Evolutionary conservation across 164 flowering plant species (phyloP).

Genomic region (Kalanchoe fedtschenkoi): DNA sequence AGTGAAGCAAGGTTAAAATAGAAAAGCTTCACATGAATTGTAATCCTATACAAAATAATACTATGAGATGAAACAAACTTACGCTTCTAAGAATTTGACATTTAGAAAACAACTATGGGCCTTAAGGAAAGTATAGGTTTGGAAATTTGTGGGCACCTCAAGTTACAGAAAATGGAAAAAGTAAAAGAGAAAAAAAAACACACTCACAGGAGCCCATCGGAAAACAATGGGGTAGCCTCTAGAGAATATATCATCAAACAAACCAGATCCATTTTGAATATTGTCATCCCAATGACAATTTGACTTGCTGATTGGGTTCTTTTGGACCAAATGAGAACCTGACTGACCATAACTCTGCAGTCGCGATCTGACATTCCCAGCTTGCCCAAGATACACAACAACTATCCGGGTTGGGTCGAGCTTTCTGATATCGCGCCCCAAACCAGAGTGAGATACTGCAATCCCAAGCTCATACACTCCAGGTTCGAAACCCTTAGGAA

Average conservation of each 20-base stretch:
- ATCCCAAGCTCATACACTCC: conserved; percentile 83
- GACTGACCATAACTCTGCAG: conserved; percentile 65
- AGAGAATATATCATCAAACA: conserved; percentile 54
- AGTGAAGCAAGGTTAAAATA: no score
- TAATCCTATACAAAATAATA: no score
- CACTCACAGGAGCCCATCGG: conserved; percentile 86
- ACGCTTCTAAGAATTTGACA: no score
- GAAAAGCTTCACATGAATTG: no score
- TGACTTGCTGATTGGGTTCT: conserved; percentile 15
- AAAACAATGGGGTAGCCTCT: conserved; percentile 56
- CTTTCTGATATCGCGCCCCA: conserved; percentile 29
- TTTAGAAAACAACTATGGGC: no score
- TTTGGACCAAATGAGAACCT: conserved; percentile 70
- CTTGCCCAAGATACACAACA: conserved; percentile 71
- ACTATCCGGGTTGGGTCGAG: conserved; percentile 27
- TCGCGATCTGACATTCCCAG: conserved; percentile 56
- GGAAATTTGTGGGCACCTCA: not conserved
- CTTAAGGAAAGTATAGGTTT: not conserved
- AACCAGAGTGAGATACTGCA: conserved; percentile 14
- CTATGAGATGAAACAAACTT: no score
- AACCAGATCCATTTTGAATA: conserved; percentile 28
- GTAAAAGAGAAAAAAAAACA: not conserved
- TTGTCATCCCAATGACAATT: conserved; percentile 5
- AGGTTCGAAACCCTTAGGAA: conserved; percentile 46
- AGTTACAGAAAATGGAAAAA: not conserved